These are phyloP conservation scores for Wakefieldia striispora DNA, from an alignment of 768 basidiomycete species.

Conservation along the genomic window DNA sequence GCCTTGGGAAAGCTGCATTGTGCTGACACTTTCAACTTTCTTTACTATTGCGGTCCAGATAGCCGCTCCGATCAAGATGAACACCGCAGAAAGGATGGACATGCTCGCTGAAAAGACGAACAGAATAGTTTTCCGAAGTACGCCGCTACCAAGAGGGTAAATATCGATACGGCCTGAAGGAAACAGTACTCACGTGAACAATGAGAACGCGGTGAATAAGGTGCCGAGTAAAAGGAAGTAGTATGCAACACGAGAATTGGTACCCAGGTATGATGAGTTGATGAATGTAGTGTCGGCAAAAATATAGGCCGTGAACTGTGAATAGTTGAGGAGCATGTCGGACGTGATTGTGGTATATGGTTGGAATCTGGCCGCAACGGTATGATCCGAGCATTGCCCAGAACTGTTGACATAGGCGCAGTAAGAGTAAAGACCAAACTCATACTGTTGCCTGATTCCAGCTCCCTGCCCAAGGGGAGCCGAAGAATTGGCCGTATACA, in stretches of 20 bases:
- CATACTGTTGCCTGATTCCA: constrained; percentile 70
- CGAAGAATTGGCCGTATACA: constrained; percentile 67
- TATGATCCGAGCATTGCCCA: constrained; percentile 64
- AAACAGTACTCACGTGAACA: constrained; percentile 55
- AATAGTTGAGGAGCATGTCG: constrained; percentile 69
- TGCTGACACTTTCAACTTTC: constrained; percentile 60
- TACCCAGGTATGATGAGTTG: constrained; percentile 60
- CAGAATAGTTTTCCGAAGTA: constrained; percentile 59
- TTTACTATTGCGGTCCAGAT: constrained; percentile 79
- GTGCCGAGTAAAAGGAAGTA: constrained; percentile 75
- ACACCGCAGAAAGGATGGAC: constrained; percentile 55
- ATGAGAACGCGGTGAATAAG: constrained; percentile 59
- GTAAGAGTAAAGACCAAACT: constrained; percentile 79
- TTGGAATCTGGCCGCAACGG: constrained; percentile 55
- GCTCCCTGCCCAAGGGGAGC: constrained; percentile 52
- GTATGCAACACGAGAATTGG: constrained; percentile 66
- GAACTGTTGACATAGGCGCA: constrained; percentile 67
- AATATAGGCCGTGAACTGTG: constrained; percentile 51
- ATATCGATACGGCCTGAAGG: neutral
- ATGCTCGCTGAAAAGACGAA: constrained; percentile 68
- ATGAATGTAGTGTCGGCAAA: constrained; percentile 53
- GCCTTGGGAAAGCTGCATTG: constrained; percentile 39
- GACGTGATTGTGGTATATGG: constrained; percentile 63
- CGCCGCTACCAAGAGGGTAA: constrained; percentile 46
- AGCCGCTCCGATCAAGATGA: constrained; percentile 65